Evolutionary conservation across 1,284 basidiomycete species (phyloP), one percentile per base, ranked within the genome.

Genomic region (Ustilago curta): DNA sequence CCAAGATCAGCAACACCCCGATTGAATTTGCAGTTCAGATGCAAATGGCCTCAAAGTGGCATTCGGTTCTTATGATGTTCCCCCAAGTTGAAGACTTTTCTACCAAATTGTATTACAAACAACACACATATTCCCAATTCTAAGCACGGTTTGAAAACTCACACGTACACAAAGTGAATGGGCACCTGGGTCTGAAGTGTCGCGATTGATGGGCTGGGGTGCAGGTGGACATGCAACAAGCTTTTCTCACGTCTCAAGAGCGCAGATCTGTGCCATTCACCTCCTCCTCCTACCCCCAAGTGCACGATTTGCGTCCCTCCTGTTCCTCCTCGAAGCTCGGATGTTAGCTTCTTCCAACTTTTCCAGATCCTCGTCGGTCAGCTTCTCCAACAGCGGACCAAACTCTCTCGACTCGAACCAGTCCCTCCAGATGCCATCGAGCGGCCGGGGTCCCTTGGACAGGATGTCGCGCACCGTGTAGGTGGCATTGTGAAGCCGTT

Each of bases 341-440:
- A 78, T 62, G 19, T 79, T 76, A 14, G 74, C 76, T 56, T 78
- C 75, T 50, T 82, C 81, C 45, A 78, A 53, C 61, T 79, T 88
- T 85, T 96, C 95, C 65, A 97, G 91, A 85, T 99, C 97, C 84
- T 97, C 96, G 27, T 91, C 90, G 12, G 88, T 92, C 64, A 98
- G 85, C 62, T 92, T 90, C 84, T 97, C 91, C 82, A 97, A 91
- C 50, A 91, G 87, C n/a, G 96, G 97, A 67, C 90, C 90, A 85
- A 93, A 97, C 85, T 95, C 93, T 82, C 93, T 92, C 35, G 92
- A 90, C 82, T 98, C 96, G 55, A 89, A 89, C 93, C 94, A 98
- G 83, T 98, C 96, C 53, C 95, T 87, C 94, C 95, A 99, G 1
- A 95, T 92, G 61, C 93, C 93, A 82, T 90, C 90, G 49, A 98